Conservation (phyloP, 2,329 filamentous ascomycete genomes). For the Pleoardoris graminearum region DNA sequence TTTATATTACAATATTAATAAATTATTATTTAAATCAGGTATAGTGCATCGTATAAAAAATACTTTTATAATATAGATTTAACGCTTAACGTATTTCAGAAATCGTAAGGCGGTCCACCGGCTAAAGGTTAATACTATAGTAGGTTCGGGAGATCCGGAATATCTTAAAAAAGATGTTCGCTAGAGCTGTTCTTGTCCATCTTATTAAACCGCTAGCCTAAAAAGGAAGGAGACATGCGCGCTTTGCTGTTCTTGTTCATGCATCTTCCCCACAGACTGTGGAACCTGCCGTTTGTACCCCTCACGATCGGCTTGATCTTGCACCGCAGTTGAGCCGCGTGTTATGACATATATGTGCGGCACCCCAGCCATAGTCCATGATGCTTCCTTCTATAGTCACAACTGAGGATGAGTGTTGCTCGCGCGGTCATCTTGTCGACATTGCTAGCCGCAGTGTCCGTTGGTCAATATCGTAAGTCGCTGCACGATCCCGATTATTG, state of each 20-base stretch:
- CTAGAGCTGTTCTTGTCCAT: too few relatives aligned
- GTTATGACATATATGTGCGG: constrained; percentile 1
- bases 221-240: too few relatives aligned
- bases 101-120: too few relatives aligned
- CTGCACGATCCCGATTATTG: not conserved
- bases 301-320: constrained; percentile 3
- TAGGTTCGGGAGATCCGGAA: too few relatives aligned
- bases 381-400: not conserved
- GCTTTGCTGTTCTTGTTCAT: not conserved
- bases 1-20: too few relatives aligned
- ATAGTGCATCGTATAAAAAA: too few relatives aligned
- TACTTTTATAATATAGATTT: too few relatives aligned
- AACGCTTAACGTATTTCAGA: too few relatives aligned
- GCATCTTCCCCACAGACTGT: constrained; percentile 1
- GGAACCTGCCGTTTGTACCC: constrained; percentile 2
- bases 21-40: too few relatives aligned
- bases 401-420: not conserved
- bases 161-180: too few relatives aligned
- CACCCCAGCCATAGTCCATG: not conserved
- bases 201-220: too few relatives aligned
- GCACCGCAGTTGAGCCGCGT: not conserved
- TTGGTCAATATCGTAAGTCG: constrained; percentile 24
- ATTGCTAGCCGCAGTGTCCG: constrained; percentile 17
- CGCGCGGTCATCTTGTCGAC: constrained; percentile 11
- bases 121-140: too few relatives aligned